A percentile compares a stretch with the other conserved stretches of the same genome.
These are phyloP conservation scores for Kwoniella pini DNA, from an alignment of 768 basidiomycete genomes.

Conservation along the genomic window DNA sequence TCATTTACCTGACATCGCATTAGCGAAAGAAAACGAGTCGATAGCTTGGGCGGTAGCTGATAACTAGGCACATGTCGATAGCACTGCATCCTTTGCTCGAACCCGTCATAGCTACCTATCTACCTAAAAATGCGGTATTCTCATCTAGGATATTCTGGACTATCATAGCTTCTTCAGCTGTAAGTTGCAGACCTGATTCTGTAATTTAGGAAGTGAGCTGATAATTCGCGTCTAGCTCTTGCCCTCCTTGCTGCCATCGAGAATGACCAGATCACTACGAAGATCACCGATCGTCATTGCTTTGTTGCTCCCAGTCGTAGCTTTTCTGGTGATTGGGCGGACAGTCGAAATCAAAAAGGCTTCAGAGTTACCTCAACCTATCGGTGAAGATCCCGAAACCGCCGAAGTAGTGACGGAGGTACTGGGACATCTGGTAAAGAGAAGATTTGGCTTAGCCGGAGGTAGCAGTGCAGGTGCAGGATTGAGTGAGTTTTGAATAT, in stretches of 20 bases:
- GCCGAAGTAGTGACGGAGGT: slow-evolving; percentile 4
- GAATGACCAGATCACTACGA: slow-evolving; percentile 32
- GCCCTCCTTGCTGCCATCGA: slow-evolving; percentile 42
- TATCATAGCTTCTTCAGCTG: slow-evolving; percentile 31
- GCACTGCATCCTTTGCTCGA: slow-evolving; percentile 44
- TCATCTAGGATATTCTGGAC: slow-evolving; percentile 45
- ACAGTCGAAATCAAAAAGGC: slow-evolving; percentile 51
- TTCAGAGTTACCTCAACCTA: slow-evolving; percentile 22
- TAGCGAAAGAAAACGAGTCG: too few relatives aligned
- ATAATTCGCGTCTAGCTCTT: slow-evolving; percentile 26
- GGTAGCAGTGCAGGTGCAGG: slow-evolving; percentile 47
- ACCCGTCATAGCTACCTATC: slow-evolving; percentile 38
- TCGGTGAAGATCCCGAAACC: not conserved
- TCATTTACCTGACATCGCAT: not conserved
- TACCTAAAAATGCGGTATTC: slow-evolving; percentile 29
- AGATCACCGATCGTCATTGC: slow-evolving; percentile 34
- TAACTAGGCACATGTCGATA: too few relatives aligned
- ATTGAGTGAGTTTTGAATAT: slow-evolving; percentile 44
- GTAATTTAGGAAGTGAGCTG: not conserved
- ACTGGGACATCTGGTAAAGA: slow-evolving; percentile 14
- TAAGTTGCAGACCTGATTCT: slow-evolving; percentile 17
- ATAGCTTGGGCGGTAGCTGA: too few relatives aligned
- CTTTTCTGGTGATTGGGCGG: slow-evolving; percentile 50
- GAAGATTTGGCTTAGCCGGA: slow-evolving; percentile 28
- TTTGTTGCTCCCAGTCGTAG: slow-evolving; percentile 46